A percentile compares a stretch with the other conserved stretches of the same genome.
Conservation (phyloP, 208 protist species). For the Acanthamoeba lugdunensis region DNA sequence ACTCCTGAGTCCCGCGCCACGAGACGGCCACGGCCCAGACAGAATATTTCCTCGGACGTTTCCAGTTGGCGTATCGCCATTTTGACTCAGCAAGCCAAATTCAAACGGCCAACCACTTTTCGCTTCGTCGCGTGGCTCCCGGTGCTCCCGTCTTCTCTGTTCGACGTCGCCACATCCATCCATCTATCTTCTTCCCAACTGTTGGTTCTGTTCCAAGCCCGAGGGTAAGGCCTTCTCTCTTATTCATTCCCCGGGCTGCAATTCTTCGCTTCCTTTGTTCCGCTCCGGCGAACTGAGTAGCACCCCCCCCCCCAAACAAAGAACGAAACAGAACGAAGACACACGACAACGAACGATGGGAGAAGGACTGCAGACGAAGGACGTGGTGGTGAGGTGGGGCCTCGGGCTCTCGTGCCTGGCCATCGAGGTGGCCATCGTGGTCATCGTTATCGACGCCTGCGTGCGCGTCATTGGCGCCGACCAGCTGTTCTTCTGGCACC, state of each 20-base stretch:
- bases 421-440: constrained; percentile 9
- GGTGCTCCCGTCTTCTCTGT: no score
- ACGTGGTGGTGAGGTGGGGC: background rate
- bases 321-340: background rate
- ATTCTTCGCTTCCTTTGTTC: no score
- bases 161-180: no score
- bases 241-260: no score
- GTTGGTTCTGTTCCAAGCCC: no score
- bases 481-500: constrained; percentile 20
- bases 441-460: background rate
- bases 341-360: background rate
- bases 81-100: background rate
- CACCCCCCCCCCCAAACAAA: background rate
- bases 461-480: background rate
- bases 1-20: background rate
- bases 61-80: background rate
- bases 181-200: no score
- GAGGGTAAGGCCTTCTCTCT: no score
- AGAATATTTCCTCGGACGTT: background rate
- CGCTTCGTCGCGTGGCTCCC: background rate
- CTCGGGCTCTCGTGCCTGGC: constrained; percentile 5
- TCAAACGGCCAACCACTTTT: background rate
- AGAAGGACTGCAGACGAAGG: background rate
- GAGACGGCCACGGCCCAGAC: background rate
- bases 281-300: no score